phyloP scores from a whole-genome alignment of 225 moss, liverwort and hornwort species.

The Asterella californica region DNA sequence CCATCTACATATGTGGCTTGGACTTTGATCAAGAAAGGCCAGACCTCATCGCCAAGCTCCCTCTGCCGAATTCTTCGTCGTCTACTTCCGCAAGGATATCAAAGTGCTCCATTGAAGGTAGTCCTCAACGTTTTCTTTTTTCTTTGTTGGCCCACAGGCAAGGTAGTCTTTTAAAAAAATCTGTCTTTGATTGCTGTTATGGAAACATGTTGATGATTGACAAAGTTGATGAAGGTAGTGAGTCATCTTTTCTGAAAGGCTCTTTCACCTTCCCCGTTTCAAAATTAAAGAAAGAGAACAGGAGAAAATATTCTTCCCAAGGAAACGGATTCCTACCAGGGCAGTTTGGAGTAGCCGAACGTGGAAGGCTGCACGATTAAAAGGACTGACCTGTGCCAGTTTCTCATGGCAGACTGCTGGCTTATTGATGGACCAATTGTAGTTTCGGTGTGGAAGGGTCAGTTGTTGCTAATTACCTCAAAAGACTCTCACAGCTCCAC shows the following conservation, averaged over 20 bases:
- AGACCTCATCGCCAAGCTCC: constrained; percentile 22
- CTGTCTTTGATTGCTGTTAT: too few relatives aligned
- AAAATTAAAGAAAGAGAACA: not conserved
- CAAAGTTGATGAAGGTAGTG: not conserved
- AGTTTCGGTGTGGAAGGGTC: constrained; percentile 23
- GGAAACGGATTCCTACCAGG: not conserved
- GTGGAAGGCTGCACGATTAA: not conserved
- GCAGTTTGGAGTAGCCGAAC: not conserved
- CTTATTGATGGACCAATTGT: constrained; percentile 32
- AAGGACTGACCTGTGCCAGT: not conserved
- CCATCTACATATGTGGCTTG: constrained; percentile 23
- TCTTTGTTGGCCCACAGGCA: too few relatives aligned
- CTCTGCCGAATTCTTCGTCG: constrained; percentile 9
- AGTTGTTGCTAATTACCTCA: constrained; percentile 21
- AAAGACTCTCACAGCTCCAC: not conserved
- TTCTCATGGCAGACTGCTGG: constrained; percentile 25
- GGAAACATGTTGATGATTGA: not conserved
- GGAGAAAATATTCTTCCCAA: not conserved
- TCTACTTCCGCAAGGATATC: not conserved
- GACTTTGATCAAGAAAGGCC: constrained; percentile 21
- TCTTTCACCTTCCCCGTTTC: not conserved
- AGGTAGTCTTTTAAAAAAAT: too few relatives aligned
- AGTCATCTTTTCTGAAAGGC: too few relatives aligned
- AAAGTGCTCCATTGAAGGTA: constrained; percentile 11
- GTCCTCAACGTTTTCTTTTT: too few relatives aligned